Evolutionary conservation across 1,284 basidiomycete species (phyloP).

Genomic region (Naganishia sp.): DNA sequence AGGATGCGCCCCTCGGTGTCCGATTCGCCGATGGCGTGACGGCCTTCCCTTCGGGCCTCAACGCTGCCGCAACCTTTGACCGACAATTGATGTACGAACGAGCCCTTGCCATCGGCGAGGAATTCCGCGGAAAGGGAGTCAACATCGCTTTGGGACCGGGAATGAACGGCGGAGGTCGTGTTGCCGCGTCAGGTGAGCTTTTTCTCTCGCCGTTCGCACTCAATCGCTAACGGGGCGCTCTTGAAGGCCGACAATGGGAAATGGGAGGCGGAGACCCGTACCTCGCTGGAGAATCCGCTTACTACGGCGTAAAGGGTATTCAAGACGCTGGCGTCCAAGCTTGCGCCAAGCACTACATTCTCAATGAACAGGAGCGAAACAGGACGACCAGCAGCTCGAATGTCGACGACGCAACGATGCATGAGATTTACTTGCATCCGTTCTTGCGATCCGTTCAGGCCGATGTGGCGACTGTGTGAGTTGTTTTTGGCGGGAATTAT

Average conservation of each 20-base stretch:
- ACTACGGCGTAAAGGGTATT: constrained; percentile 72
- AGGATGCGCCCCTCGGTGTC: constrained; percentile 61
- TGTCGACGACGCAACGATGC: constrained; percentile 69
- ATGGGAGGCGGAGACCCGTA: constrained; percentile 66
- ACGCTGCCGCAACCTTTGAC: constrained; percentile 72
- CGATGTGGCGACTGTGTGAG: constrained; percentile 64
- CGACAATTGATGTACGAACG: constrained; percentile 70
- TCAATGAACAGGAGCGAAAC: constrained; percentile 48
- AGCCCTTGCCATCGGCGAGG: constrained; percentile 72
- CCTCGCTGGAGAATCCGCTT: constrained; percentile 62
- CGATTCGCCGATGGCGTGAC: constrained; percentile 64
- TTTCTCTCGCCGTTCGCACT: neutral
- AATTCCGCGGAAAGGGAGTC: constrained; percentile 77
- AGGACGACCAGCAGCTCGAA: constrained; percentile 62
- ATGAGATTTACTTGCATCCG: constrained; percentile 53
- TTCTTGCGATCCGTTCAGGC: constrained; percentile 75
- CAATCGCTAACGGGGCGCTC: neutral
- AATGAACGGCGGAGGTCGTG: constrained; percentile 25
- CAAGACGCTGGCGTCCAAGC: constrained; percentile 69
- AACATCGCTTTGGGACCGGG: constrained; percentile 64
- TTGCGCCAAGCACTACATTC: constrained; percentile 67
- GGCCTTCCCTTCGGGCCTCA: constrained; percentile 72
- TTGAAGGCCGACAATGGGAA: constrained; percentile 31
- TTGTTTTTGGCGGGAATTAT: neutral
- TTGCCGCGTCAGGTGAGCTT: constrained; percentile 13